These are phyloP conservation scores for Talinum fruticosum DNA, from an alignment of 148 eudicot genomes.

Conservation along the genomic window DNA sequence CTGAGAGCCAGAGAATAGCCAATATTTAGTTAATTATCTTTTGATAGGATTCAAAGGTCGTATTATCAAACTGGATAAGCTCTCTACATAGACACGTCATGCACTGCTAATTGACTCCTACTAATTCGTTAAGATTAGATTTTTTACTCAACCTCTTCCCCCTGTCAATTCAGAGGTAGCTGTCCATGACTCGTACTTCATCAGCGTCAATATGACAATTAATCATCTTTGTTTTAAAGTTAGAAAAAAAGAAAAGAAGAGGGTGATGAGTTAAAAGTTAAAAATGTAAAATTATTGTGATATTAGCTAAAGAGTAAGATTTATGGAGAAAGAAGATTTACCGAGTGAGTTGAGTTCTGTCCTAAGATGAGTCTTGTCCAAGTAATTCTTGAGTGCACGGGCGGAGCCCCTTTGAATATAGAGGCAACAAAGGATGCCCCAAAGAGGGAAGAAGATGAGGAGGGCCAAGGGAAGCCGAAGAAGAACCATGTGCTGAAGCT, in stretches of 20 bases:
- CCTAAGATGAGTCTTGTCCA: slow-evolving; percentile 67
- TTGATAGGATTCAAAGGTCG: slow-evolving; percentile 12
- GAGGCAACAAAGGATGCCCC: slow-evolving; percentile 67
- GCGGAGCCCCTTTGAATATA: slow-evolving; percentile 46
- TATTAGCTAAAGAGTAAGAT: not conserved
- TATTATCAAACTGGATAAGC: slow-evolving; percentile 20
- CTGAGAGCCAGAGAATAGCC: slow-evolving; percentile 31
- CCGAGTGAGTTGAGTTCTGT: slow-evolving; percentile 73
- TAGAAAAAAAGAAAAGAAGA: too few species aligned
- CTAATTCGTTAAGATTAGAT: slow-evolving; percentile 11
- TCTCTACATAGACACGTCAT: slow-evolving; percentile 1
- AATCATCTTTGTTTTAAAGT: too few species aligned
- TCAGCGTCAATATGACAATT: too few species aligned
- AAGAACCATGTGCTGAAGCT: slow-evolving; percentile 76
- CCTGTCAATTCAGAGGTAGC: not conserved
- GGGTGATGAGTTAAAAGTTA: too few species aligned
- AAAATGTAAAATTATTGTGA: too few species aligned
- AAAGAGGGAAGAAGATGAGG: slow-evolving; percentile 56
- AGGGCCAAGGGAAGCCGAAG: slow-evolving; percentile 80
- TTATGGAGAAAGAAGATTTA: slow-evolving; percentile 17
- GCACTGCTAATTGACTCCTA: not conserved
- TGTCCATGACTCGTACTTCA: not conserved
- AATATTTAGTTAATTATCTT: not conserved
- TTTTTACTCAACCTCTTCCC: not conserved
- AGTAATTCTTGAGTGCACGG: slow-evolving; percentile 42